Percentiles rank a stretch among this genome's conserved stretches.
These are phyloP conservation scores for Podaxis sp. DNA, from an alignment of 768 basidiomycete genomes.

Conservation along the genomic window DNA sequence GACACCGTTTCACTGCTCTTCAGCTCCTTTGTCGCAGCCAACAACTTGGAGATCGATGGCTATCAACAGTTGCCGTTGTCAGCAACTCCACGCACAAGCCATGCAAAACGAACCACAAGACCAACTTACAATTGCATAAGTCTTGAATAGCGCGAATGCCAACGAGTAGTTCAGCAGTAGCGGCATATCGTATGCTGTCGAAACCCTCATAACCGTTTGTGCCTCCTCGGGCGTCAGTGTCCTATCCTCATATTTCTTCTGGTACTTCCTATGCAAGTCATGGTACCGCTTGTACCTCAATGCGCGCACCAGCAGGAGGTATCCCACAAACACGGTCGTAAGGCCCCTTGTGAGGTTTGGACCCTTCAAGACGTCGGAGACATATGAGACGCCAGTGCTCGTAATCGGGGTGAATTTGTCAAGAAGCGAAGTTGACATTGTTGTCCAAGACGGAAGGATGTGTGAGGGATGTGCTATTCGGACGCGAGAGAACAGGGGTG, in stretches of 20 bases:
- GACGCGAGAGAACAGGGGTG: too few relatives aligned
- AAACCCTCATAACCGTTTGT: slow-evolving; percentile 38
- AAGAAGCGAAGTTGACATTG: neutral
- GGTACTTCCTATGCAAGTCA: slow-evolving; percentile 40
- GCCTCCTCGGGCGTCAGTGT: slow-evolving; percentile 45
- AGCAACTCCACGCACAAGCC: neutral
- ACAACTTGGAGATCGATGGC: slow-evolving; percentile 47
- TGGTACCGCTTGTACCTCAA: slow-evolving; percentile 45
- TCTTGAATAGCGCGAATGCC: slow-evolving; percentile 54
- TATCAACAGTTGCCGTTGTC: slow-evolving; percentile 18
- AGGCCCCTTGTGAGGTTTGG: neutral
- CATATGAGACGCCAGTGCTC: neutral
- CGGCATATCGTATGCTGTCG: slow-evolving; percentile 46
- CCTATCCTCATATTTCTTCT: slow-evolving; percentile 34
- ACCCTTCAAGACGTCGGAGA: neutral
- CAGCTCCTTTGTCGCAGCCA: slow-evolving; percentile 41
- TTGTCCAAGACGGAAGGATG: neutral
- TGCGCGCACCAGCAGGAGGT: slow-evolving; percentile 32
- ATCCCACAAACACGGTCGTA: slow-evolving; percentile 11
- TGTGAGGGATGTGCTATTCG: too few relatives aligned
- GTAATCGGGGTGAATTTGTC: neutral
- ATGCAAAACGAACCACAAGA: too few relatives aligned
- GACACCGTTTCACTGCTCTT: slow-evolving; percentile 34
- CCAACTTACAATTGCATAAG: slow-evolving; percentile 44
- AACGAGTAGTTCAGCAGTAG: slow-evolving; percentile 36